Conservation (phyloP, 2,329 filamentous ascomycete species). For the Sporothrix mexicana region DNA sequence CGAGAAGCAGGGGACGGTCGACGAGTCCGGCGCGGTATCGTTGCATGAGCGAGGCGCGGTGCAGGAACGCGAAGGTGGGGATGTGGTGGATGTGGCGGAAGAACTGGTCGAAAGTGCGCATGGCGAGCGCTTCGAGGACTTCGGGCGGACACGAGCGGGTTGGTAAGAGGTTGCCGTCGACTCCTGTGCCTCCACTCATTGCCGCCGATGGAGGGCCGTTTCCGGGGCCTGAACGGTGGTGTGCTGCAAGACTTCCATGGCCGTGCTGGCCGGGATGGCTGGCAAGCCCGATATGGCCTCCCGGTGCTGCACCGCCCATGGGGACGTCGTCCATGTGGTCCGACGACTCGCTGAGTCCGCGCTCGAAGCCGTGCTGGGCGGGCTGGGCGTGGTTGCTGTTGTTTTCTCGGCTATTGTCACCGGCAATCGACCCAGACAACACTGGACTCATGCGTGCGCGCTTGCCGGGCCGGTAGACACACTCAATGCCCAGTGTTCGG, state of each 20-base stretch:
- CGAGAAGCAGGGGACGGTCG: slow-evolving; percentile 59
- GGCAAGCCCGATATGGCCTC: background rate
- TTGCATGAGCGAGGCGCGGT: slow-evolving; percentile 65
- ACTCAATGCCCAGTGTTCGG: slow-evolving; percentile 60
- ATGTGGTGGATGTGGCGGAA: slow-evolving; percentile 66
- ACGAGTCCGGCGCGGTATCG: slow-evolving; percentile 63
- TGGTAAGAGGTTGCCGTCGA: background rate
- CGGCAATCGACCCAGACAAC: slow-evolving; percentile 22
- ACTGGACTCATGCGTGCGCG: slow-evolving; percentile 42
- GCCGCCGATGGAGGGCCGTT: slow-evolving; percentile 20
- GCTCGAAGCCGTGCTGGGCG: slow-evolving; percentile 43
- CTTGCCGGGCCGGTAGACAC: slow-evolving; percentile 60
- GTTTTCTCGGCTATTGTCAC: background rate
- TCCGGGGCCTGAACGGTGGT: too few relatives aligned
- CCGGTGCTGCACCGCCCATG: slow-evolving; percentile 18
- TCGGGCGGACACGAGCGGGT: slow-evolving; percentile 45
- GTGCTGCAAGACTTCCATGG: background rate
- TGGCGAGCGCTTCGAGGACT: slow-evolving; percentile 56
- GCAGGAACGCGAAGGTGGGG: slow-evolving; percentile 63
- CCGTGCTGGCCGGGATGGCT: background rate
- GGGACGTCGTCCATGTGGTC: slow-evolving; percentile 32
- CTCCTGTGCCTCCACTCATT: slow-evolving; percentile 26
- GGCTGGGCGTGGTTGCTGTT: slow-evolving; percentile 1
- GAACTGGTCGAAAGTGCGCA: slow-evolving; percentile 61
- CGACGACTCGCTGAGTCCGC: slow-evolving; percentile 42